Base-by-base conservation (phyloP, 352 stramenopile genomes). In the Globisporangium alternatum region DNA sequence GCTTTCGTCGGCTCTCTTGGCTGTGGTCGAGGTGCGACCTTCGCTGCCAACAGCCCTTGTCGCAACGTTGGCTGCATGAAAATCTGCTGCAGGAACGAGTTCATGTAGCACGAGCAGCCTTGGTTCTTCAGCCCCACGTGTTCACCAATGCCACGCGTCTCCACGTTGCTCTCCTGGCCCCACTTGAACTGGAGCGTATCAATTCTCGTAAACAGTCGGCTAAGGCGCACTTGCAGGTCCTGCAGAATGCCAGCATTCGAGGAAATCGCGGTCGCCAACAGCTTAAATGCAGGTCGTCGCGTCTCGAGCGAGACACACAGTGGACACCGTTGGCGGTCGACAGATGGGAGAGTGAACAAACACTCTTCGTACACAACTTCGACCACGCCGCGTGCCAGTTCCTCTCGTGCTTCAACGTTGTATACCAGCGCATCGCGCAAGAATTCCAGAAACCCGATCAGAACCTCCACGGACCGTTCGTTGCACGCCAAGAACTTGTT, bases 51-150 rank as follows among this genome's bases (percentile, higher is more conserved):
- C 35, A 97, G 60, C 15, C 88, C 89, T 71, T 93, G 79, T 2
- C 84, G 75, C 30, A 98, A 71, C 9, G 76, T 90, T 3, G 83
- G 79, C 47, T 95, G 83, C 83, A 96, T 96, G 62, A 97, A 99
- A 12, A 99, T 72, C 66, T 99, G 96, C 73, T 99, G 98, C 19
- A 99, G 77, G 19, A 99, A 93, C 1, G 96, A 99, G 71, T 99
- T 99, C 94, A 99, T 99, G 83, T 99, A 99, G 82, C 98, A 99
- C 9, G 97, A 99, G 72, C 96, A 99, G 53, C 97, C 98, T 69
- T 99, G 96, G 70, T 99, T 99, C 74, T 98, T 98, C 0, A 99
- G 76, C 2, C 97, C 98, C 15, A 97, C 92, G 51, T 95, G 79
- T 52, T 96, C 88, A 9, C 82, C 88, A 43, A 80, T 93, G 12